Conservation (phyloP, 2,329 filamentous ascomycete genomes). For the Aureobasidium melanogenum region DNA sequence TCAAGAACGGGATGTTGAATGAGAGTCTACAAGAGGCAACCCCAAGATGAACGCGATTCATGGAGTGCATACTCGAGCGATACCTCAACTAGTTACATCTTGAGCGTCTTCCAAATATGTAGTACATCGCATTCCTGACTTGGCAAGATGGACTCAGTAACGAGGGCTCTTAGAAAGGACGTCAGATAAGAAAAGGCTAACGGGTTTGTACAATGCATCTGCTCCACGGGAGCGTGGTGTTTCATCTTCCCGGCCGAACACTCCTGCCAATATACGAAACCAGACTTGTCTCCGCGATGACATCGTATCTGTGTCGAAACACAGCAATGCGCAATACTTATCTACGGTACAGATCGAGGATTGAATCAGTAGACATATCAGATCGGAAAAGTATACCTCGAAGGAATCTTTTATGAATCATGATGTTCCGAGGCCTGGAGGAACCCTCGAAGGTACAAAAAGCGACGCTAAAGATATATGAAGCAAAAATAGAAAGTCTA, state of each 20-base stretch:
- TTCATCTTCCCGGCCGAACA: neutral
- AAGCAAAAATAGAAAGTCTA: slow-evolving; percentile 8
- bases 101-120: neutral
- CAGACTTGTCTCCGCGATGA: neutral
- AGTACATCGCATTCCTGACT: too few species aligned
- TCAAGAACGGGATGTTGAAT: neutral
- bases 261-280: neutral
- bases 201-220: neutral
- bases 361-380: neutral
- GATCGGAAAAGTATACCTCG: neutral
- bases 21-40: neutral
- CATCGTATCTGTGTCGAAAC: neutral
- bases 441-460: neutral
- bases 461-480: neutral
- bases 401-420: neutral
- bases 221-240: neutral
- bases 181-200: neutral
- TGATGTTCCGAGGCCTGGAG: neutral
- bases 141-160: neutral
- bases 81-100: too few species aligned
- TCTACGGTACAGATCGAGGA: neutral
- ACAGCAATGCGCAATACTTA: neutral
- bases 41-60: neutral
- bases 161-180: neutral
- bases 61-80: neutral